phyloP scores from a whole-genome alignment of 192 early-diverging fungal species.

The Coemansia sp. region DNA sequence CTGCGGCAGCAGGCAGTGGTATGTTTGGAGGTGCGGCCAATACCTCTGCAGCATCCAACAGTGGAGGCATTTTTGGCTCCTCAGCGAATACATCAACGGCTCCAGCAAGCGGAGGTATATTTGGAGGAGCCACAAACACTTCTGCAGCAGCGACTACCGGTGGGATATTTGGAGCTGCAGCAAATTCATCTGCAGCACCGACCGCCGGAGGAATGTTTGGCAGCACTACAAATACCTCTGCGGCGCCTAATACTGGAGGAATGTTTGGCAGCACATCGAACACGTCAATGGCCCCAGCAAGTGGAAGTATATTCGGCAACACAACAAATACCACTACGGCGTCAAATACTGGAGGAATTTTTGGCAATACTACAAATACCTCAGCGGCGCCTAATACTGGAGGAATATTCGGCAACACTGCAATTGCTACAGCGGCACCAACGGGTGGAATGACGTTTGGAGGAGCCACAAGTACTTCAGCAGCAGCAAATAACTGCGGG shows the following conservation, averaged over 20 bases:
- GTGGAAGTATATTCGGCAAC: conserved; percentile 6
- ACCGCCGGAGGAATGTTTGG: conserved; percentile 6
- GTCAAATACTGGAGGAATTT: neutral
- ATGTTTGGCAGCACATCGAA: conserved; percentile 4
- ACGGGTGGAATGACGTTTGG: conserved; percentile 8
- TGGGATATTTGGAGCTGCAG: conserved; percentile 5
- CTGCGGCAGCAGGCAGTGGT: neutral
- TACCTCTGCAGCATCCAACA: conserved; percentile 1
- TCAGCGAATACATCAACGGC: neutral
- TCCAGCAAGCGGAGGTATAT: neutral
- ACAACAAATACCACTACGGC: neutral
- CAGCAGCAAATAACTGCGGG: too few species aligned
- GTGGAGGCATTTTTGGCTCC: neutral
- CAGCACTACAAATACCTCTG: neutral
- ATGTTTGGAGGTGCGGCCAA: conserved; percentile 7
- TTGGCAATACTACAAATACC: conserved; percentile 2
- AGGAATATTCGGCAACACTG: conserved; percentile 5
- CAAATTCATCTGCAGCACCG: too few species aligned
- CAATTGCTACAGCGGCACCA: conserved; percentile 5
- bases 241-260: conserved; percentile 1
- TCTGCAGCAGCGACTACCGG: neutral
- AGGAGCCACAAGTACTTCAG: conserved; percentile 1
- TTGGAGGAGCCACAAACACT: neutral
- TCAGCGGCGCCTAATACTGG: conserved; percentile 1
- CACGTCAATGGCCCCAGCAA: conserved; percentile 1